Evolutionary conservation across 345 rosid genomes (phyloP), one percentile per base, ranked within the genome.

Genomic region (Fremontodendron californicum): DNA sequence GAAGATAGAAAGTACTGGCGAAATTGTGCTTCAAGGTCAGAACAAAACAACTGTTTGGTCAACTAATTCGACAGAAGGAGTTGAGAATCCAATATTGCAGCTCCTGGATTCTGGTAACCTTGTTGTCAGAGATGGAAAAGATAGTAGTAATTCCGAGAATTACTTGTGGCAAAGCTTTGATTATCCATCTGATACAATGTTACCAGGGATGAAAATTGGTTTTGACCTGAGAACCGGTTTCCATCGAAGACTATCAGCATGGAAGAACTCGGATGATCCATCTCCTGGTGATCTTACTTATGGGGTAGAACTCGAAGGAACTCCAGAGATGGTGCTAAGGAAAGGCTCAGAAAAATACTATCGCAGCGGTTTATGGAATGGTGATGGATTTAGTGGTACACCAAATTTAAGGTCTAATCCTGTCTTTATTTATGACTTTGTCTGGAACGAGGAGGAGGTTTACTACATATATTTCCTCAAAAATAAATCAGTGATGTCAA

Each of bases 121-220:
- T 0, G 82, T 87, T 31, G 66, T 86, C 0, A 82, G 43, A 52
- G 85, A 85, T 12, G 78, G 73, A 33, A 72, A 27, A 3, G 45
- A 43, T 12, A 65, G 35, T 12, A 65, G 35, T 45, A 35, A 29
- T 33, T 45, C 42, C 0, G 64, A 9, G 4, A 49, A 68, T 58
- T 75, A 55, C 40, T 39, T 87, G 5, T 86, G 91, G 93, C 89
- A 87, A 78, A 87, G 90, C 73, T 89, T 87, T 61, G 93, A 89
- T 77, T 46, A 82, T 74, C 89, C 86, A 6, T 49, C 85, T 9
- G 80, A 87, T 75, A 85, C 88, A 29, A 7, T 86, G 40, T 78
- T 89, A 19, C 83, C 91, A 0, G 88, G 72, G 37, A 86, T 87
- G 86, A 87, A 86, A 64, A 11, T 87, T 3, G 90, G 93, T 15